Evolutionary conservation across 2,329 filamentous ascomycete species (phyloP).

Genomic region (Penicillium verrucosum): DNA sequence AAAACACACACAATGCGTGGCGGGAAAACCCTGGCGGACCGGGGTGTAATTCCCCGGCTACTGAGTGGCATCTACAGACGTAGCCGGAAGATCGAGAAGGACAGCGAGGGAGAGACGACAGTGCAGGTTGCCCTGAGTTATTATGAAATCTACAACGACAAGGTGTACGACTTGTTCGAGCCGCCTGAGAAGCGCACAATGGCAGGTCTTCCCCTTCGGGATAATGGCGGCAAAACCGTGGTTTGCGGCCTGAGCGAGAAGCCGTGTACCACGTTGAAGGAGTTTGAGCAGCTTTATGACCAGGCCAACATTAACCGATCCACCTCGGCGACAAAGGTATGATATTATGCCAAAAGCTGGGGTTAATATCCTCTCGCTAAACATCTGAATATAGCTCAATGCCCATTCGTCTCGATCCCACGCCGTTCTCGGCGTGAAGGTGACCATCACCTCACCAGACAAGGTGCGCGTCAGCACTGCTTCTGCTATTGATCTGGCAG

Average conservation of each 20-base stretch:
- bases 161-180: conserved; percentile 87
- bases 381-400: conserved; percentile 58
- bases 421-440: conserved; percentile 84
- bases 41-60: conserved; percentile 82
- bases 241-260: conserved; percentile 83
- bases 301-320: conserved; percentile 88
- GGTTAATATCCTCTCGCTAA: conserved; percentile 15
- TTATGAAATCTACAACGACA: conserved; percentile 97
- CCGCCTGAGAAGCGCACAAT: conserved; percentile 80
- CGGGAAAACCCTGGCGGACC: conserved; percentile 77
- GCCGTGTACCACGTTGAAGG: conserved; percentile 77
- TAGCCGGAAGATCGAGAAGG: conserved; percentile 80
- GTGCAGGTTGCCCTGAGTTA: conserved; percentile 80
- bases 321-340: conserved; percentile 77
- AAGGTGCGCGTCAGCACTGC: conserved; percentile 73
- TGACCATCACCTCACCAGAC: conserved; percentile 70
- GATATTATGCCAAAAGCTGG: conserved; percentile 3
- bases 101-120: conserved; percentile 65
- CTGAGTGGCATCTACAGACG: conserved; percentile 82
- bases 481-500: conserved; percentile 90
- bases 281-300: conserved; percentile 86
- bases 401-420: conserved; percentile 87
- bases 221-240: conserved; percentile 81
- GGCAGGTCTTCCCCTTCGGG: conserved; percentile 74
- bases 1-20: conserved; percentile 97